phyloP scores from a whole-genome alignment of 164 flowering plant genomes.

The Warburgia ugandensis region DNA sequence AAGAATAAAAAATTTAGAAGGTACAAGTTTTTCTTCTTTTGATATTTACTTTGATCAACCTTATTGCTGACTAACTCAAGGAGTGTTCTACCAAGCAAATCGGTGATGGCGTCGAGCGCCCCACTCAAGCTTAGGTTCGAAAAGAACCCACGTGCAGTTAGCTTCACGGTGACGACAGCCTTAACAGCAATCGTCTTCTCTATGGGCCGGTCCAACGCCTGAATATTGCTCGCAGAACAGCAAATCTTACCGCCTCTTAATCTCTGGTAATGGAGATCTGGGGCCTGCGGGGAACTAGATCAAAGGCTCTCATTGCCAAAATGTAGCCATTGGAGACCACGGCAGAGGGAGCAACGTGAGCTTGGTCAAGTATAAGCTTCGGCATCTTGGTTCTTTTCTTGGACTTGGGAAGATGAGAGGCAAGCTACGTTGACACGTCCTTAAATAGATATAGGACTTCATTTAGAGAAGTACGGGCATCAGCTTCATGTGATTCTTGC shows the following conservation, averaged over 20 bases:
- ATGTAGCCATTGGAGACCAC: neutral
- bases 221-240: neutral
- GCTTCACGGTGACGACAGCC: constrained; percentile 37
- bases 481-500: too few species aligned
- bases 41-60: constrained; percentile 38
- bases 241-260: neutral
- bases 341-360: neutral
- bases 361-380: constrained; percentile 8
- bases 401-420: neutral
- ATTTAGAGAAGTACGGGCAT: too few species aligned
- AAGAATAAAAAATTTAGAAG: neutral
- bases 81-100: constrained; percentile 35
- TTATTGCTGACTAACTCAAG: constrained; percentile 66
- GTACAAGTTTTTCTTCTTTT: neutral
- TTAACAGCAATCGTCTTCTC: constrained; percentile 17
- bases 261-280: neutral
- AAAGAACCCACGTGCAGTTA: constrained; percentile 28
- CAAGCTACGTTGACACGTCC: too few species aligned
- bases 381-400: constrained; percentile 1
- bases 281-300: neutral
- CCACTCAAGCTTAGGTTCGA: constrained; percentile 12
- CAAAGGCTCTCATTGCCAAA: too few species aligned
- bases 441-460: too few species aligned
- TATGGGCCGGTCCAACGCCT: neutral
- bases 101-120: constrained; percentile 21